Evolutionary conservation across 2,329 filamentous ascomycete species (phyloP).

Genomic region (Fusarium tanahbumbuense): DNA sequence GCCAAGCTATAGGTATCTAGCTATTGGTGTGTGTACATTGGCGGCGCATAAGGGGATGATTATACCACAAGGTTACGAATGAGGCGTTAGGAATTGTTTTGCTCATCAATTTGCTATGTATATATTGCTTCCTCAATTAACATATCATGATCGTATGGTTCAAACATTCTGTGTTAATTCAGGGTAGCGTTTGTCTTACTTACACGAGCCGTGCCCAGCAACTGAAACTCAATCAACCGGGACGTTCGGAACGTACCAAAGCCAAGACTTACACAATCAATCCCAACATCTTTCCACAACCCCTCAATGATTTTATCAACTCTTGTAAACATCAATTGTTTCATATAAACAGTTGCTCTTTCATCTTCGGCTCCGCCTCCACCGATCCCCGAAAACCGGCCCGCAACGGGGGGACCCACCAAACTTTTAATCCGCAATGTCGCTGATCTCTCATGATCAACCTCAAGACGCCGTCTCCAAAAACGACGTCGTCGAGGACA

Average conservation of each 20-base stretch:
- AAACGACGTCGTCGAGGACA: not conserved
- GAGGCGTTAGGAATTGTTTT: not conserved
- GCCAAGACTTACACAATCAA: slow-evolving; percentile 5
- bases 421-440: slow-evolving; percentile 27
- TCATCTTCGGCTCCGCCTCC: slow-evolving; percentile 35
- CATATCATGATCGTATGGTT: not conserved
- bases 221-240: slow-evolving; percentile 22
- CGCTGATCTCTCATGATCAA: slow-evolving; percentile 13
- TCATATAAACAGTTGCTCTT: not conserved
- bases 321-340: not conserved
- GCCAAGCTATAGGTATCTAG: slow-evolving; percentile 49
- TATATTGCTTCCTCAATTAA: not conserved
- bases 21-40: not conserved
- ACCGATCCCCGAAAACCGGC: slow-evolving; percentile 34
- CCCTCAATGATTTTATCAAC: not conserved
- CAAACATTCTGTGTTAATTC: not conserved
- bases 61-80: not conserved
- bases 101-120: not conserved
- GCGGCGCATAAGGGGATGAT: not conserved
- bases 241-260: slow-evolving; percentile 14
- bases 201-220: not conserved
- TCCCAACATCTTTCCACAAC: not conserved
- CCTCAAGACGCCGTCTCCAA: slow-evolving; percentile 11
- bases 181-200: not conserved
- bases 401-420: slow-evolving; percentile 32